Conservation (phyloP, 192 early-diverging fungal species). For the Phlyctochytrium bullatum region DNA sequence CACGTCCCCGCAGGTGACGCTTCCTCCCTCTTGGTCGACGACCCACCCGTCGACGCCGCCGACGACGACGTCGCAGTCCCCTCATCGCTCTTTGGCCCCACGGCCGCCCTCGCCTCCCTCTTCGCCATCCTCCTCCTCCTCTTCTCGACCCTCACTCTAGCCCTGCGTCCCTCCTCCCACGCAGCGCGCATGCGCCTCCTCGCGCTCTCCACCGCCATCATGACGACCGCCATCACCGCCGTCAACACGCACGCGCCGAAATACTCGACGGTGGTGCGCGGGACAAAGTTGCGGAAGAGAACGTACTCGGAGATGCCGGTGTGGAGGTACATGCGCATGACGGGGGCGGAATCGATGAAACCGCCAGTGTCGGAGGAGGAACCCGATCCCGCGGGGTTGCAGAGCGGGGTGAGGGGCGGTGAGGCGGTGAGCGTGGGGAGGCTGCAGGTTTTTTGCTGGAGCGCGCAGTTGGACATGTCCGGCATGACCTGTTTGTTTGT, state of each 20-base stretch:
- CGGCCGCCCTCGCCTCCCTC: neutral
- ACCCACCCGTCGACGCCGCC: neutral
- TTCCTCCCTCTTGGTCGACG: neutral
- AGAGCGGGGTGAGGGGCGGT: constrained; percentile 6
- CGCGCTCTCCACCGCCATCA: neutral
- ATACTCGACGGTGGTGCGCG: constrained; percentile 48
- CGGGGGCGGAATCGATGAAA: constrained; percentile 16
- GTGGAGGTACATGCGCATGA: constrained; percentile 71
- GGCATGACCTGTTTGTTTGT: constrained; percentile 50
- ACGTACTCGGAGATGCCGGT: constrained; percentile 55
- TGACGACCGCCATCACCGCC: neutral
- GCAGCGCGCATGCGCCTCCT: neutral
- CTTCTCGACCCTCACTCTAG: neutral
- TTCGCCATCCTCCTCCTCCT: neutral
- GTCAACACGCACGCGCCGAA: constrained; percentile 45
- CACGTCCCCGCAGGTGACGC: neutral
- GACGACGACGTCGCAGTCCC: neutral
- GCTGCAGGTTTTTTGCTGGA: constrained; percentile 50
- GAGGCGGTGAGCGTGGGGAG: constrained; percentile 22
- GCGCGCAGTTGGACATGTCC: constrained; percentile 54
- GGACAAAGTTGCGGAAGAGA: constrained; percentile 64
- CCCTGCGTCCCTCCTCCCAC: too few species aligned
- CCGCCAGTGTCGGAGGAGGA: neutral
- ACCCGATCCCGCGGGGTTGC: neutral
- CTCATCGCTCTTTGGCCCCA: too few species aligned